Base-by-base conservation (phyloP, 768 basidiomycete species). In the Baorangia bicolor region DNA sequence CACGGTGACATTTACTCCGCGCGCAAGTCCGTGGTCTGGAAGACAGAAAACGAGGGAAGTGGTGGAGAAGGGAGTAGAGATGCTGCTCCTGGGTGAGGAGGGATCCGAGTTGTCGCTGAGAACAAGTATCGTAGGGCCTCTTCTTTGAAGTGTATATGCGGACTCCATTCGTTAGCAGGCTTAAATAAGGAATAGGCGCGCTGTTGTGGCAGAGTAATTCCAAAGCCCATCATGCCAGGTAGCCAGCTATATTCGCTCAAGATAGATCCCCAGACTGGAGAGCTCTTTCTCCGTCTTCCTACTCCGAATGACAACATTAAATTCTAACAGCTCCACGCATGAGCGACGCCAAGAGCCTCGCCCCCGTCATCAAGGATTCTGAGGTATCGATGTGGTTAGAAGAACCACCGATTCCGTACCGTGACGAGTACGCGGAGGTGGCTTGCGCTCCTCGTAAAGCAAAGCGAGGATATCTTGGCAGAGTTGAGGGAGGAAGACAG, bases 261-360 rank as follows among this genome's bases (percentile, higher is more conserved):
- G 64, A 56, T 74, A 46, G 74, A 81, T 52, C 54, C 72, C 2
- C 51, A 51, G 27, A 81, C 78, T 1, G 76, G 76, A 40, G 83
- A 86, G 60, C 78, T 77, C 2, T 87, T 81, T 67, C 74, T 87
- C 20, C 79, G 78, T 9, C 74, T 88, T 23, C 72, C 76, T 8
- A 59, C 67, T 34, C 82, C 82, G 41, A 73, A 76, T 50, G 75
- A 81, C 41, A 73, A 74, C 55, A 80, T 87, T 59, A 79, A n/a
- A n/a, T 87, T 53, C 58, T 88, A 33, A 87, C 85, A 10, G 80
- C 86, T 18, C 82, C 82, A 16, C 81, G 85, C 37, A 46, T 63
- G 25, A 68, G 65, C 34, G 83, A 86, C 61, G 75, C 69, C 12
- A 66, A 74, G 27, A 47, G 61, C 9, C 54, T 75, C 18, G 57